Percentiles rank a stretch among this genome's conserved stretches.
Evolutionary conservation across 805 yeast species (phyloP).

Genomic region (Spathaspora boniae): DNA sequence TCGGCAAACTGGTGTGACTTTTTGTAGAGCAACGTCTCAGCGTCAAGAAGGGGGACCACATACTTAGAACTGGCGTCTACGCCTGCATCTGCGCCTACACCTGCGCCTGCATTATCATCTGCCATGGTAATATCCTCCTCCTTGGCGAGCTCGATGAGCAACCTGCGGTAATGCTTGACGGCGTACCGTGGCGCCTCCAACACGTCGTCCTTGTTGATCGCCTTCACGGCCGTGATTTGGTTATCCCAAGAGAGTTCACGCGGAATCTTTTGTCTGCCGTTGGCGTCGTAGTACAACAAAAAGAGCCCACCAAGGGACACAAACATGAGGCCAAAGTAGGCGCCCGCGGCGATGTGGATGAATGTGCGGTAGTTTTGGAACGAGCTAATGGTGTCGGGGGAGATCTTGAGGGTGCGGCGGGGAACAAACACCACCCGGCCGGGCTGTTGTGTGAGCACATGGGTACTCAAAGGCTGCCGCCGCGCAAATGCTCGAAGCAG

Average conservation of each 20-base stretch:
- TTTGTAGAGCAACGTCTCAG: constrained; percentile 25
- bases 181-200: constrained; percentile 39
- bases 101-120: constrained; percentile 12
- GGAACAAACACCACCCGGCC: no score
- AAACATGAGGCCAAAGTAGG: constrained; percentile 39
- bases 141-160: constrained; percentile 32
- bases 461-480: no score
- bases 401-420: no score
- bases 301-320: constrained; percentile 38
- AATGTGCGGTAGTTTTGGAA: constrained; percentile 20
- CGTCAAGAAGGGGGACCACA: constrained; percentile 32
- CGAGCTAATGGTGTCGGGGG: no score
- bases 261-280: constrained; percentile 37
- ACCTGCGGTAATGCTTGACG: constrained; percentile 39
- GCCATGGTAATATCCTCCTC: constrained; percentile 21
- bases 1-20: constrained; percentile 33
- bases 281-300: constrained; percentile 38
- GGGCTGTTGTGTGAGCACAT: no score
- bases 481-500: no score
- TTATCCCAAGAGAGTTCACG: constrained; percentile 31
- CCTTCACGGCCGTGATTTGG: constrained; percentile 37
- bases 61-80: no score
- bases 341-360: constrained; percentile 39
- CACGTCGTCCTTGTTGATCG: constrained; percentile 42
- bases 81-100: no score